These are phyloP conservation scores for Kluyveromyces lactis DNA, from an alignment of 805 yeast genomes.

Conservation along the genomic window DNA sequence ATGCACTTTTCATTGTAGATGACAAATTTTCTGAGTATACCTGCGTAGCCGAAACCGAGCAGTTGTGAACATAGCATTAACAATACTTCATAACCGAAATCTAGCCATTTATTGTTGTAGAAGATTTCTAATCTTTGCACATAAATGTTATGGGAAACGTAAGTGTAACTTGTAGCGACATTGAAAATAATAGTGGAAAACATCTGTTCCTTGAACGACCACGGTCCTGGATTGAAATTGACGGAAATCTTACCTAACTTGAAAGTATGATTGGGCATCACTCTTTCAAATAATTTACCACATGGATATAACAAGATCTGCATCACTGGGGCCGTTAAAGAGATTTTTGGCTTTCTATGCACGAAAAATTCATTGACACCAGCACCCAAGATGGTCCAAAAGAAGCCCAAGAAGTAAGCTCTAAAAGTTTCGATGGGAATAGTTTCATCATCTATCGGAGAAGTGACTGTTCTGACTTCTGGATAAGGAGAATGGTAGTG, in stretches of 20 bases:
- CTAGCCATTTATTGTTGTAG: conserved; percentile 23
- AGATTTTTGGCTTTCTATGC: conserved; percentile 45
- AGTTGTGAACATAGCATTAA: conserved; percentile 49
- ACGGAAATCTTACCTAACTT: conserved; percentile 26
- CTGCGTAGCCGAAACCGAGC: conserved; percentile 56
- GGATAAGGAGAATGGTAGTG: conserved; percentile 49
- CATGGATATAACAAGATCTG: conserved; percentile 41
- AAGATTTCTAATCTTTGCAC: conserved; percentile 22
- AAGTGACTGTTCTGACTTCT: conserved; percentile 57
- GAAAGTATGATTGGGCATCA: conserved; percentile 41
- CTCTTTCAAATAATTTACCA: conserved; percentile 34
- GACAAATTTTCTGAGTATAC: too few relatives aligned
- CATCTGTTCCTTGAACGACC: conserved; percentile 60
- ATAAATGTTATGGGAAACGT: conserved; percentile 32
- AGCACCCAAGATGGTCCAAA: conserved; percentile 46
- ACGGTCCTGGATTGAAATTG: conserved; percentile 43
- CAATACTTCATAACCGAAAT: conserved; percentile 45
- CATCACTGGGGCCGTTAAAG: conserved; percentile 35
- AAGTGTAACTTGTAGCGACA: conserved; percentile 30
- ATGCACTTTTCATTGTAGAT: too few relatives aligned
- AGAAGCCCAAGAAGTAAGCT: conserved; percentile 30
- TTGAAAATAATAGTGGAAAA: conserved; percentile 41
- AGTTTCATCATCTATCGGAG: conserved; percentile 40
- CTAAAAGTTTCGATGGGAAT: conserved; percentile 44
- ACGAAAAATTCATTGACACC: conserved; percentile 50